Evolutionary conservation across 305 asterid species (phyloP).

Genomic region (Fraxinus baroniana): DNA sequence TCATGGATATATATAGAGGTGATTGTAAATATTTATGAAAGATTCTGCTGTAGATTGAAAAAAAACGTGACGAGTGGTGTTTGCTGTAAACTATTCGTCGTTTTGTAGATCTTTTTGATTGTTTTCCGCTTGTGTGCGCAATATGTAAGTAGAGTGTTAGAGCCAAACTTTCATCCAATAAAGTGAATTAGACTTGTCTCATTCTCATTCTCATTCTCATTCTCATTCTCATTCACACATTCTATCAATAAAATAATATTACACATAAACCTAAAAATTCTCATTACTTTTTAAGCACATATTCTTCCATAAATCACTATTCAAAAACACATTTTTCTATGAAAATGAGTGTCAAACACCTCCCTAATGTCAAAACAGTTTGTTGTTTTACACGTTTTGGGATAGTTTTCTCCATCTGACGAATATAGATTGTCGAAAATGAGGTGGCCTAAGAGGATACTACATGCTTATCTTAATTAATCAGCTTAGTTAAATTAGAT

Average conservation of each 20-base stretch:
- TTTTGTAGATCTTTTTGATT: background rate
- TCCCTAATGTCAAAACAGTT: background rate
- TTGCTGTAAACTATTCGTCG: background rate
- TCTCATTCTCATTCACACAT: too few species aligned
- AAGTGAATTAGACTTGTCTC: background rate
- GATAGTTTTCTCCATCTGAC: conserved; percentile 26
- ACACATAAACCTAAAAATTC: too few species aligned
- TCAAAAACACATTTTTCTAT: too few species aligned
- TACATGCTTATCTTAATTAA: conserved; percentile 52
- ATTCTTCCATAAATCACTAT: too few species aligned
- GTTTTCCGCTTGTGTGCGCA: background rate
- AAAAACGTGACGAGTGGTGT: background rate
- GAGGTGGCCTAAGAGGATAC: conserved; percentile 92
- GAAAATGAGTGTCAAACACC: too few species aligned
- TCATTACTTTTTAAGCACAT: too few species aligned
- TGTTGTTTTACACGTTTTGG: background rate
- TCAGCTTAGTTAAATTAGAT: background rate
- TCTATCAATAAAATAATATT: too few species aligned
- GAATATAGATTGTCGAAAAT: conserved; percentile 45
- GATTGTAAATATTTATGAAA: conserved; percentile 34
- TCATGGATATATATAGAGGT: conserved; percentile 2
- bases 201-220: too few species aligned
- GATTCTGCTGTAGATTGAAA: background rate
- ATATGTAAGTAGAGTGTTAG: background rate
- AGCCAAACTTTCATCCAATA: background rate